Base-by-base conservation (phyloP, 1,139 yeast species). In the Ogataea hybrid region DNA sequence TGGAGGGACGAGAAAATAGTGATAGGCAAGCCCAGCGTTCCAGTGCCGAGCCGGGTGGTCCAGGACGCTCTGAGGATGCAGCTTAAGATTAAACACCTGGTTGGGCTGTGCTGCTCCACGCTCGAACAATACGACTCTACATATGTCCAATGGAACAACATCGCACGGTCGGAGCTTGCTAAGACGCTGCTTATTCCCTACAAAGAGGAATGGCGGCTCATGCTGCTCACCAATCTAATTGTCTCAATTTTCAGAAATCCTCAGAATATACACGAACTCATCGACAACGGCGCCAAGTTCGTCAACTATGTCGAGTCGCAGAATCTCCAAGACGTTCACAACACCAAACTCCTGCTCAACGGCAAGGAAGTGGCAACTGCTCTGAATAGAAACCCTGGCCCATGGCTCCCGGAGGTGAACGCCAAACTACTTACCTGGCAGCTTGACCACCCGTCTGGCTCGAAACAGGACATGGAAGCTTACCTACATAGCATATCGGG, bases 41-140 rank as follows among this genome's bases (percentile, higher is more conserved):
- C 55, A 34, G 75, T 77, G 0, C 59, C 63, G 6, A 71, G 66
- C 35, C 54, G 71, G 20, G 70, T 85, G 2, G 61, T 86, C 28
- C 73, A 79, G 50, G 89, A 85, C 44, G 92, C 95, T 0, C 63
- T 90, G 31, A 82, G 84, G 54, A 71, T 81, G 44, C 79, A 89
- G 12, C 75, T 76, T 40, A 62, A 64, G 33, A 83, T 81, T 31
- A 78, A 79, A 11, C 79, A 73, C 4, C 63, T 70, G 10, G 75
- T 79, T 1, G 61, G 78, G 1, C 63, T 67, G 32, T 63, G 79
- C 11, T 61, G 70, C 3, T 59, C 65, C 5, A 53, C 58, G 2
- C 49, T 54, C 10, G 48, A 48, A 0, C 45, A 51, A 4, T 68
- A 69, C 38, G 51, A 56, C 4, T 51, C 53, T 3, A 55, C 65